Evolutionary conservation across 768 basidiomycete species (phyloP).

Genomic region (Lentinula edodes): DNA sequence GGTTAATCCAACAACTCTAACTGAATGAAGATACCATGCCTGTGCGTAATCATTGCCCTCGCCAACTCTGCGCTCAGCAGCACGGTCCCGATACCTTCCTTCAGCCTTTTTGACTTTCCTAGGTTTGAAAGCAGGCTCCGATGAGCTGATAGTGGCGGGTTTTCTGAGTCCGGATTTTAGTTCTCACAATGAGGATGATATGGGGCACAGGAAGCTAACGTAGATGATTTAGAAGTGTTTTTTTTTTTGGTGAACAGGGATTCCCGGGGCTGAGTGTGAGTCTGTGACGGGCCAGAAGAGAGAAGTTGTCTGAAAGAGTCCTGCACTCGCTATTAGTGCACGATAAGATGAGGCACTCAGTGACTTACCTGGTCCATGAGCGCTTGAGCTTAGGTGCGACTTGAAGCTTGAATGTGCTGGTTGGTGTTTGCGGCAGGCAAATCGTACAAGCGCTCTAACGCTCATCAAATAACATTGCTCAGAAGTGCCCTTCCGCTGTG

Average conservation of each 20-base stretch:
- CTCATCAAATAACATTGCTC: too few relatives aligned
- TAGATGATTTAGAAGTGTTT: not conserved
- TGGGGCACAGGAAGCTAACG: conserved; percentile 17
- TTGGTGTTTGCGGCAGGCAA: too few relatives aligned
- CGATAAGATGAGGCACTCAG: not conserved
- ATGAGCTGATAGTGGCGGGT: conserved; percentile 32
- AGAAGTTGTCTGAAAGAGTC: conserved; percentile 57
- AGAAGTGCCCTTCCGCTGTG: not conserved
- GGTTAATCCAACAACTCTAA: not conserved
- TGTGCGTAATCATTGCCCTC: conserved; percentile 69
- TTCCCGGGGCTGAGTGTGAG: conserved; percentile 20
- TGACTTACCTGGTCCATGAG: conserved; percentile 1
- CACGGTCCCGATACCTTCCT: conserved; percentile 68
- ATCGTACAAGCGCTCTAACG: too few relatives aligned
- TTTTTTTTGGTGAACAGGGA: not conserved
- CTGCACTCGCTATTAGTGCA: conserved; percentile 22
- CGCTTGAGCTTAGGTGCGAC: not conserved
- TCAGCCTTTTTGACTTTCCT: conserved; percentile 64
- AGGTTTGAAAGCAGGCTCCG: conserved; percentile 73
- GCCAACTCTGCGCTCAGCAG: conserved; percentile 65
- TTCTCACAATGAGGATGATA: not conserved
- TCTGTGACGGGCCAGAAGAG: conserved; percentile 13
- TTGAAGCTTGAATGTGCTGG: too few relatives aligned
- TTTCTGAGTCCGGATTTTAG: conserved; percentile 11
- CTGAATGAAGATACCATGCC: conserved; percentile 28